Evolutionary conservation across 805 yeast species (phyloP).

Genomic region (Zygosaccharomyces siamensis): DNA sequence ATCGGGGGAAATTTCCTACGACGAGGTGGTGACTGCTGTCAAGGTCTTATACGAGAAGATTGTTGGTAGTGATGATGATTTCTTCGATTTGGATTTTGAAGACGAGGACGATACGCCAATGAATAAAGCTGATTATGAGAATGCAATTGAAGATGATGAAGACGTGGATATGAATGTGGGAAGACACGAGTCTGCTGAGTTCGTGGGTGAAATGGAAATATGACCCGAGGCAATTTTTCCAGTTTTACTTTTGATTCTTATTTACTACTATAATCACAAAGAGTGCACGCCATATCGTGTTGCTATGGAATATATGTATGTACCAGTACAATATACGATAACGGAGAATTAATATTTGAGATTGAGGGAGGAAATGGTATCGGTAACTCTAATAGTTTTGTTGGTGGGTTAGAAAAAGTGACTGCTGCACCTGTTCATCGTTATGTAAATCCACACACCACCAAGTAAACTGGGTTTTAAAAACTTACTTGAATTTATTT

Average conservation of each 20-base stretch:
- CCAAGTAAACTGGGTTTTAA: background rate
- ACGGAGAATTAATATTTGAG: constrained; percentile 1
- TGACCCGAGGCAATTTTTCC: constrained; percentile 11
- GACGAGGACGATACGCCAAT: constrained; percentile 65
- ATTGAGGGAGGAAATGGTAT: background rate
- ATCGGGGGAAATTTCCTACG: constrained; percentile 82
- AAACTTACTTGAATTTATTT: background rate
- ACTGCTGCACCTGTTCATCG: background rate
- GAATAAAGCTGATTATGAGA: constrained; percentile 18
- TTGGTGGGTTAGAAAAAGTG: background rate
- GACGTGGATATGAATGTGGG: constrained; percentile 24
- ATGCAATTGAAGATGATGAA: constrained; percentile 30
- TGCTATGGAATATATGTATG: constrained; percentile 2
- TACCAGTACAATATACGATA: constrained; percentile 1
- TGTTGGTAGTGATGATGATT: constrained; percentile 93
- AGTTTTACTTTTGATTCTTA: background rate
- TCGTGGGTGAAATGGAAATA: constrained; percentile 39
- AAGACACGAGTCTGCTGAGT: constrained; percentile 35
- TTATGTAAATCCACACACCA: background rate
- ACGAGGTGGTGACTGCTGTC: constrained; percentile 82
- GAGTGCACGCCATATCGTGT: background rate
- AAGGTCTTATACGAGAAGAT: constrained; percentile 66
- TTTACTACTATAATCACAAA: background rate
- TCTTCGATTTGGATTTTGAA: constrained; percentile 93
- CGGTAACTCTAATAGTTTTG: background rate